Conservation (phyloP, 2,329 filamentous ascomycete species). For the Ascochyta clinopodiicola region DNA sequence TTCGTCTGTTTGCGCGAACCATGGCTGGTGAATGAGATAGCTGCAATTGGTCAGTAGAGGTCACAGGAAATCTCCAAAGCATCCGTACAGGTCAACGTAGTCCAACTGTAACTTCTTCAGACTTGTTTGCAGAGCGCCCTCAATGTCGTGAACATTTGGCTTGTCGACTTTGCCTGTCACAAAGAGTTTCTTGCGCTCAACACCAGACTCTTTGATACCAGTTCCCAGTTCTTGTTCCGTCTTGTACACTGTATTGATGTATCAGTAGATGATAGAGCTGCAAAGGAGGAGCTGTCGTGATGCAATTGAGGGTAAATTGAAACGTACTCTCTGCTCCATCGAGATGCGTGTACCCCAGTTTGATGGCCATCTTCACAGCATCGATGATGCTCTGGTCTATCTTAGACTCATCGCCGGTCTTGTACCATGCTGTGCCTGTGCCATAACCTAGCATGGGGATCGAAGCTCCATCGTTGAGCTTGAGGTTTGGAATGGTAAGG, state of each 20-base stretch:
- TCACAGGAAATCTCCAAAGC: neutral
- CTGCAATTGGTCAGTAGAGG: conserved; percentile 39
- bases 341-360: conserved; percentile 73
- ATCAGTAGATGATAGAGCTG: neutral
- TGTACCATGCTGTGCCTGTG: conserved; percentile 73
- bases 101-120: conserved; percentile 66
- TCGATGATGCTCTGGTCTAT: conserved; percentile 66
- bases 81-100: conserved; percentile 66
- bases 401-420: conserved; percentile 54
- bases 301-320: neutral
- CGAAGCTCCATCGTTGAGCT: conserved; percentile 75
- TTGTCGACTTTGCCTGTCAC: conserved; percentile 64
- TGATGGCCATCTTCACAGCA: conserved; percentile 67
- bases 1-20: conserved; percentile 60
- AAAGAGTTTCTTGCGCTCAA: conserved; percentile 56
- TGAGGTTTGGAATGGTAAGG: conserved; percentile 64
- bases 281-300: neutral
- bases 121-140: conserved; percentile 61
- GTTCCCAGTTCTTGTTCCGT: conserved; percentile 58
- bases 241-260: conserved; percentile 52
- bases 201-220: conserved; percentile 54
- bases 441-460: conserved; percentile 78
- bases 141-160: conserved; percentile 61
- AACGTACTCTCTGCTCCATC: conserved; percentile 73
- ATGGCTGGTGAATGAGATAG: conserved; percentile 68